phyloP scores from a whole-genome alignment of 2,329 filamentous ascomycete genomes.

The Scedosporium dehoogii region DNA sequence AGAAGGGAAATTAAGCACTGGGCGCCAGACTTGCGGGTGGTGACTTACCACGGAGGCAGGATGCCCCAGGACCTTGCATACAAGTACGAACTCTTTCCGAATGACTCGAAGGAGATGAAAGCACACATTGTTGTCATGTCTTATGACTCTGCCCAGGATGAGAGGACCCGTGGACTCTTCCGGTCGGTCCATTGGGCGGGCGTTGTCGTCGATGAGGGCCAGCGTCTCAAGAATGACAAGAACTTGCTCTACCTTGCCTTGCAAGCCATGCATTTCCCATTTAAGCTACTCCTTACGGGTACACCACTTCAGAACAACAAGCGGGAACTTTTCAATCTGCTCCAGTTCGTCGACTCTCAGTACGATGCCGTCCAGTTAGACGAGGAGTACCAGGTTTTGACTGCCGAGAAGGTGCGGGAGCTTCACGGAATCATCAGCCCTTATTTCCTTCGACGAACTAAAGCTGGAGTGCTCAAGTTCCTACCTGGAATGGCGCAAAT shows the following conservation, averaged over 20 bases:
- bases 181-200: slow-evolving; percentile 70
- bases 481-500: slow-evolving; percentile 90
- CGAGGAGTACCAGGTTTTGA: slow-evolving; percentile 64
- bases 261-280: slow-evolving; percentile 63
- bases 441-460: slow-evolving; percentile 66
- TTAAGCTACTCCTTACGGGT: slow-evolving; percentile 77
- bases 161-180: slow-evolving; percentile 56
- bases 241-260: slow-evolving; percentile 72
- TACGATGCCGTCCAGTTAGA: slow-evolving; percentile 65
- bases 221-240: slow-evolving; percentile 88
- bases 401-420: slow-evolving; percentile 68
- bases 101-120: slow-evolving; percentile 55
- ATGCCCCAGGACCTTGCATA: slow-evolving; percentile 67
- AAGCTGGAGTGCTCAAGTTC: slow-evolving; percentile 82
- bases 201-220: slow-evolving; percentile 88
- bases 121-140: slow-evolving; percentile 93
- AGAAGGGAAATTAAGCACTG: slow-evolving; percentile 90
- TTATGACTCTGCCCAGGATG: slow-evolving; percentile 78
- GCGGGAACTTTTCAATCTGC: slow-evolving; percentile 87
- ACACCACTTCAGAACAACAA: slow-evolving; percentile 95
- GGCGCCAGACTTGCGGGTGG: slow-evolving; percentile 75
- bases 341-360: slow-evolving; percentile 78
- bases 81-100: slow-evolving; percentile 76
- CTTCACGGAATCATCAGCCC: slow-evolving; percentile 76
- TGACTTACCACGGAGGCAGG: slow-evolving; percentile 81